Base-by-base conservation (phyloP, 257 asterid genomes). In the Lavandula angustifolia region DNA sequence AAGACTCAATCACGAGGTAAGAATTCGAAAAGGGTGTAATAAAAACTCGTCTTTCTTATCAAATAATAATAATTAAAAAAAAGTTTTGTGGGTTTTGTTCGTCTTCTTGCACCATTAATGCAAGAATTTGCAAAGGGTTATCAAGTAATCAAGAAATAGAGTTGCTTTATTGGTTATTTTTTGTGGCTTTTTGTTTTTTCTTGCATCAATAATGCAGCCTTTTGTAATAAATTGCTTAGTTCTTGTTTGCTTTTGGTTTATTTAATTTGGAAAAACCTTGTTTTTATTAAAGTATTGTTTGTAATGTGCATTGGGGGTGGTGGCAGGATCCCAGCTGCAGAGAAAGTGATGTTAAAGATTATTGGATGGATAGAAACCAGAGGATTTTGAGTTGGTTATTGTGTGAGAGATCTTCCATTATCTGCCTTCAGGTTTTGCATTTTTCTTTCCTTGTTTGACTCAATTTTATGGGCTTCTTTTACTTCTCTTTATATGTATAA, bases 321-420 rank as follows among this genome's bases (percentile, higher is more conserved):
- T 62, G 18, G 68, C 95, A 94, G 99, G 97, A 94, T 68, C 95
- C 91, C 55, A 86, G 84, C 71, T 76, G 57, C 75, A 79, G 99
- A 75, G 99, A 94, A 82, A 94, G 99, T 68, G 95, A 94, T 73
- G 84, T 81, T 54, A 90, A 80, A 73, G 94, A 75, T 40, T 64
- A 80, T 78, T 94, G 99, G 99, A 64, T 90, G 83, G 81, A 77
- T 17, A 83, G 99, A 79, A 90, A 94, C 80, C 84, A 83, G 17
- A 76, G 76, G 76, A 90, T 94, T 69, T 70, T 94, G 87, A 95
- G 86, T 79, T 94, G 99, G 96, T 74, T 94, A 66, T 72, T 90
- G 83, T 78, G 78, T 53, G 99, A 94, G 68, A 81, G 96, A 74
- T 94, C 99, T 79, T 87, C 97, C 66, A 90, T 94, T 10, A 90